These are phyloP conservation scores for Collybia mongolica DNA, from an alignment of 768 basidiomycete genomes.

Conservation along the genomic window DNA sequence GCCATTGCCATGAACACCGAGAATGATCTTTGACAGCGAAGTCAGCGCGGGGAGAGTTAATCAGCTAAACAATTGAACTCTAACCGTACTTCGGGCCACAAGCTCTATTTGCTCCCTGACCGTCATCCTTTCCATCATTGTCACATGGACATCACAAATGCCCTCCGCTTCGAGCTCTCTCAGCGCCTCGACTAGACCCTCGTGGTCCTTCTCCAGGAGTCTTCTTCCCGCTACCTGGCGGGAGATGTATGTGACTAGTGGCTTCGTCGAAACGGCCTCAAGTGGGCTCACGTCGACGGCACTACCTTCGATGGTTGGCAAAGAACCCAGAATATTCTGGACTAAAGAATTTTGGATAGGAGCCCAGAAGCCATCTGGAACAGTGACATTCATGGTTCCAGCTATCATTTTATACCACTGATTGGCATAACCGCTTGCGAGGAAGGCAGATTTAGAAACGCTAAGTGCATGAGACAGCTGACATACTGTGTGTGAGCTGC, in stretches of 20 bases:
- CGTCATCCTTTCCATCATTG: constrained; percentile 38
- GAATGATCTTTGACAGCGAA: constrained; percentile 39
- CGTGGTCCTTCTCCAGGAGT: constrained; percentile 47
- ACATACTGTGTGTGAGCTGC: constrained; percentile 53
- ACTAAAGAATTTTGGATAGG: constrained; percentile 29
- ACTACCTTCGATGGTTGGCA: constrained; percentile 10
- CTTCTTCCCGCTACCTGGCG: constrained; percentile 45
- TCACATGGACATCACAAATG: constrained; percentile 46
- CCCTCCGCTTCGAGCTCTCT: constrained; percentile 47
- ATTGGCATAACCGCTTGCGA: constrained; percentile 20
- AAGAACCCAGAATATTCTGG: constrained; percentile 29
- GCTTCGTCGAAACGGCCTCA: constrained; percentile 12
- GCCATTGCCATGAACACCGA: constrained; percentile 72
- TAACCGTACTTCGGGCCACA: constrained; percentile 60
- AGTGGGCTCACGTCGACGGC: not conserved
- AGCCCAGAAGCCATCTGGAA: constrained; percentile 29
- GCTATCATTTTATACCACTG: constrained; percentile 36
- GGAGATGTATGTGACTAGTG: constrained; percentile 56
- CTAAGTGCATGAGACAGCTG: not conserved
- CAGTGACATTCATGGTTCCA: constrained; percentile 28
- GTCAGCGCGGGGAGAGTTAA: constrained; percentile 2
- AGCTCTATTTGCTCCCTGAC: constrained; percentile 64
- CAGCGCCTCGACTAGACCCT: constrained; percentile 45
- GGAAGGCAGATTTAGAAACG: constrained; percentile 2
- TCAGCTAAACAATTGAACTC: constrained; percentile 14